Evolutionary conservation across 169 alveolate genomes (phyloP).

Genomic region (Eimeria praecox): DNA sequence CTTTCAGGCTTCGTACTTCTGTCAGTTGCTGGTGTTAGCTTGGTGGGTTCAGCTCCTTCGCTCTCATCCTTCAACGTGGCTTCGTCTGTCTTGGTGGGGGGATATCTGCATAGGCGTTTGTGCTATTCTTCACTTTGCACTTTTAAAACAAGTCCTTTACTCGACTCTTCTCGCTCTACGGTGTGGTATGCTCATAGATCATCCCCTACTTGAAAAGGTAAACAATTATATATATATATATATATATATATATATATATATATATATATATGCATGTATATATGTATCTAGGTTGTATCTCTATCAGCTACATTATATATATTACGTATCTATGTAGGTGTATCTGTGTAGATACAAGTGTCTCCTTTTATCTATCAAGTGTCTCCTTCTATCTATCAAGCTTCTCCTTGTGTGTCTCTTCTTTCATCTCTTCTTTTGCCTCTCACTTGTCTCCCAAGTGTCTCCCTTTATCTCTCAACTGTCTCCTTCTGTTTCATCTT

Average conservation of each 20-base stretch:
- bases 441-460: background rate
- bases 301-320: background rate
- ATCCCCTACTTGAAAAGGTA: constrained; percentile 86
- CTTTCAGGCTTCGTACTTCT: constrained; percentile 65
- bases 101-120: constrained; percentile 80
- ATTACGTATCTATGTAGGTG: background rate
- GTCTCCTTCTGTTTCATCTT: no score
- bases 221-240: background rate
- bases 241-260: background rate
- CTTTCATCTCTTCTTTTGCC: no score
- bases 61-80: constrained; percentile 86
- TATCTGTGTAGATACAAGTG: background rate
- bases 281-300: no score
- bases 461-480: no score
- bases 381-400: background rate
- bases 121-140: constrained; percentile 79
- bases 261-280: no score
- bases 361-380: background rate
- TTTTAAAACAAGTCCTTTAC: constrained; percentile 82
- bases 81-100: constrained; percentile 84
- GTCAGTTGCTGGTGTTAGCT: constrained; percentile 82
- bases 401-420: no score
- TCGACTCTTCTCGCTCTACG: constrained; percentile 82
- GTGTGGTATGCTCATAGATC: constrained; percentile 86
- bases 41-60: constrained; percentile 85